Conservation (phyloP, 768 basidiomycete genomes). For the Tephrocybe sp. region DNA sequence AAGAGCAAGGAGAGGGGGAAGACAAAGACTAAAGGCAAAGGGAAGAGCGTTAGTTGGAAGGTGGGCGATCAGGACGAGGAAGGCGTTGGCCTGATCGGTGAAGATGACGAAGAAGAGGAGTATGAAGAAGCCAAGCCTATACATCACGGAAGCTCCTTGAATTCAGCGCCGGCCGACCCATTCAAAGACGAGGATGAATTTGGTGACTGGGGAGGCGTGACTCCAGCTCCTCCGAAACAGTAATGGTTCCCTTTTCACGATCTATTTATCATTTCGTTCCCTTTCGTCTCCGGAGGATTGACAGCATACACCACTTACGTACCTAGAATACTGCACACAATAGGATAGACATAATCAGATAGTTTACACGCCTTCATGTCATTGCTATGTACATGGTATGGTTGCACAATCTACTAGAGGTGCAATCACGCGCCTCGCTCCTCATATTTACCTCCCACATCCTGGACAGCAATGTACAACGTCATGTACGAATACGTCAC, state of each 20-base stretch:
- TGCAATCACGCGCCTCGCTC: not conserved
- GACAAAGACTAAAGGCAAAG: not conserved
- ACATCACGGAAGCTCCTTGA: slow-evolving; percentile 9
- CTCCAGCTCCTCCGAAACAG: not conserved
- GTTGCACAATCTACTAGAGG: no score
- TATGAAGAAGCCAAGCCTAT: slow-evolving; percentile 16
- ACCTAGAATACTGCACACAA: slow-evolving; percentile 1
- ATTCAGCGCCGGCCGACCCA: not conserved
- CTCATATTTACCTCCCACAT: slow-evolving; percentile 51
- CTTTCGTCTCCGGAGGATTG: slow-evolving; percentile 2
- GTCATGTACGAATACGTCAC: slow-evolving; percentile 95
- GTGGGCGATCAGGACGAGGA: slow-evolving; percentile 35
- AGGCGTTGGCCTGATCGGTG: slow-evolving; percentile 41
- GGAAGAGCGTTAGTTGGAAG: slow-evolving; percentile 12
- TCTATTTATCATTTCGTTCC: not conserved
- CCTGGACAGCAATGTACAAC: slow-evolving; percentile 95
- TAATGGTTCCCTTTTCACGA: not conserved
- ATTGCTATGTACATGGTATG: slow-evolving; percentile 1
- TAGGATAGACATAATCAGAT: slow-evolving; percentile 8
- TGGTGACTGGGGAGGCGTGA: slow-evolving; percentile 17
- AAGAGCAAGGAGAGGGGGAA: slow-evolving; percentile 4
- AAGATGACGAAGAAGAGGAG: slow-evolving; percentile 32
- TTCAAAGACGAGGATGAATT: slow-evolving; percentile 16
- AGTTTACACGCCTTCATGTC: slow-evolving; percentile 3
- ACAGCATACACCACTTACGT: not conserved